A percentile compares a stretch with the other conserved stretches of the same genome.
These are phyloP conservation scores for Penstemon barbatus DNA, from an alignment of 257 asterid genomes.

Conservation along the genomic window DNA sequence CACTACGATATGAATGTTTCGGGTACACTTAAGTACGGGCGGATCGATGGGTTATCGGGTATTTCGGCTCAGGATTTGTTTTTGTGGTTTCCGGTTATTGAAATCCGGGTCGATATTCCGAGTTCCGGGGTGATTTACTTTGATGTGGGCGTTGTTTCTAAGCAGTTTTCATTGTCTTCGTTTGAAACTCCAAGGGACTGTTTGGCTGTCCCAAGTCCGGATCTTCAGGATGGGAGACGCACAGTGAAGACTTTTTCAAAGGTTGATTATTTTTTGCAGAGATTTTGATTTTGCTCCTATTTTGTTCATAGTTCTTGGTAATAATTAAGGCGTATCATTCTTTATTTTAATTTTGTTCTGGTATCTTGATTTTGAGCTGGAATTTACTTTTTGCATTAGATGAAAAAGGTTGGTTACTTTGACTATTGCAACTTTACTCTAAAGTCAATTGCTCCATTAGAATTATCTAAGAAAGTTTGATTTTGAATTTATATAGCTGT, in stretches of 20 bases:
- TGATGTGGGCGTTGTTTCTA: slow-evolving; percentile 50
- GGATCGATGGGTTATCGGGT: slow-evolving; percentile 51
- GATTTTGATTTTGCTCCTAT: background rate
- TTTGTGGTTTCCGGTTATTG: slow-evolving; percentile 54
- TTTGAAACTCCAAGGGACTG: slow-evolving; percentile 58
- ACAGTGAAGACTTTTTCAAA: slow-evolving; percentile 27
- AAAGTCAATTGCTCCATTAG: too few species aligned
- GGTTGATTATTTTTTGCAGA: slow-evolving; percentile 28
- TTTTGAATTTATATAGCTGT: too few species aligned
- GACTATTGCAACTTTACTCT: too few species aligned
- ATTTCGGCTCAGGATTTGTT: slow-evolving; percentile 53
- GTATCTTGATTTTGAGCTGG: too few species aligned
- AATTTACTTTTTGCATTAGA: too few species aligned
- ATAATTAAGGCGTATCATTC: too few species aligned
- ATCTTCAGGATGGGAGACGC: slow-evolving; percentile 25
- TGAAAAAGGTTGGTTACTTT: too few species aligned
- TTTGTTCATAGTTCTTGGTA: too few species aligned
- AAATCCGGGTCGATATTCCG: slow-evolving; percentile 51
- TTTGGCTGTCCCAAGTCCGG: slow-evolving; percentile 31
- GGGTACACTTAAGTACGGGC: slow-evolving; percentile 42
- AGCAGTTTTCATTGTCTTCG: slow-evolving; percentile 53
- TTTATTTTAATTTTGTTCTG: too few species aligned
- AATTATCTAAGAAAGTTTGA: too few species aligned
- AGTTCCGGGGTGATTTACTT: slow-evolving; percentile 52
- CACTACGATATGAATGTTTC: slow-evolving; percentile 44